phyloP scores from a whole-genome alignment of 306 rosid species.

The Rubus parviflorus region DNA sequence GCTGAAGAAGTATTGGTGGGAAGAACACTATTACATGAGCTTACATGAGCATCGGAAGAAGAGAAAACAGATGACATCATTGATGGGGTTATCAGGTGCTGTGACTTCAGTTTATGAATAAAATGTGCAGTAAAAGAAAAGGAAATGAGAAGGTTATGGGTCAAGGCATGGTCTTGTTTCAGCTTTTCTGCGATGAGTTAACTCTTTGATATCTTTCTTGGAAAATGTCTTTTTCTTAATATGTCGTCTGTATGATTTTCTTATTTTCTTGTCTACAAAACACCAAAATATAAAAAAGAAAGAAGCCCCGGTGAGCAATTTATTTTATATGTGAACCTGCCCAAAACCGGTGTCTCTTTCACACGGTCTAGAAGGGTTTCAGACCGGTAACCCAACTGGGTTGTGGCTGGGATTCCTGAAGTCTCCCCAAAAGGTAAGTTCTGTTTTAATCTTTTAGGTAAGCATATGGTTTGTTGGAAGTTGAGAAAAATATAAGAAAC shows the following conservation, averaged over 20 bases:
- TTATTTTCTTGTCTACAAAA: neutral
- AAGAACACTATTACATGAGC: neutral
- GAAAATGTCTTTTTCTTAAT: neutral
- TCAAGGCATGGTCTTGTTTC: neutral
- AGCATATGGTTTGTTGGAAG: too few species aligned
- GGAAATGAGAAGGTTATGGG: neutral
- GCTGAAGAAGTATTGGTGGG: neutral
- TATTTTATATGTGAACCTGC: neutral
- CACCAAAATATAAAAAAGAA: neutral
- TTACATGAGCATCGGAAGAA: neutral
- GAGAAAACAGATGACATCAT: neutral
- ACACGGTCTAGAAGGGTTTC: too few species aligned
- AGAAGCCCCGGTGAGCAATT: neutral
- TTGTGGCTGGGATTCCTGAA: too few species aligned
- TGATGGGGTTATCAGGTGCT: constrained; percentile 1
- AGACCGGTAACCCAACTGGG: too few species aligned
- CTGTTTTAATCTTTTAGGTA: too few species aligned
- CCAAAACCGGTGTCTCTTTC: too few species aligned
- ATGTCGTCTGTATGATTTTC: neutral
- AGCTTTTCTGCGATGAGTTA: neutral
- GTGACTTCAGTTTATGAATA: neutral
- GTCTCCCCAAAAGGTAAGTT: too few species aligned
- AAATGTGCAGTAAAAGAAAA: constrained; percentile 11
- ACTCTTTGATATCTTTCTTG: neutral
- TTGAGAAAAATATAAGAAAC: too few species aligned